Base-by-base conservation (phyloP, 1,284 basidiomycete genomes). In the Sanghuangporus sanghuang region DNA sequence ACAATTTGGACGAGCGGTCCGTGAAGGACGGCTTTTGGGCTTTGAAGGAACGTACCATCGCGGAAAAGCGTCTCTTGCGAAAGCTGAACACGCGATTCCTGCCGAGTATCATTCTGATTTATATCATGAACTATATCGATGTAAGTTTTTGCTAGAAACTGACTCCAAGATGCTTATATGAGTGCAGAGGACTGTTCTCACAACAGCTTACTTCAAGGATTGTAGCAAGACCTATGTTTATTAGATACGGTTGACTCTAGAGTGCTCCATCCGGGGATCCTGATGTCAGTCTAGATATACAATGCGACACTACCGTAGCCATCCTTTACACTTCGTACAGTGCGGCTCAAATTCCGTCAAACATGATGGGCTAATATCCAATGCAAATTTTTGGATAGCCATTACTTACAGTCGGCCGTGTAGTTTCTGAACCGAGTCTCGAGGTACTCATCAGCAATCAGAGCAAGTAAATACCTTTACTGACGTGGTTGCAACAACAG, bases 71-170 rank as follows among this genome's bases (percentile, higher is more conserved):
- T 60, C 74, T 85, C 0, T 73, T 84, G 16, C 77, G 83, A 44
- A 84, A 79, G 68, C 76, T 89, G 48, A 87, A 89, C 67, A 72
- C 73, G 61, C 76, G 87, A 50, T 72, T 89, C 1, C 69, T 88
- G 64, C 85, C 86, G 0, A 85, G 82, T 0, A 82, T 89, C 61
- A 78, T 84, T 50, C 49, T 85, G 39, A 84, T 89, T 61, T 87
- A 79, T 68, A 77, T 89, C 62, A 82, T 88, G 82, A 88, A 89
- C 67, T 88, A 86, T 68, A 86, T 88, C 58, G 85, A 87, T 69
- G 86, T 87, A 64, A 61, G 80, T 35, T 50, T n/a, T 27, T 27
- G 8, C n/a, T 46, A 46, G 6, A 14, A 6, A 66, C 44, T 14
- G 21, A 48, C 46, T 39, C 6, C 46, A 35, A 53, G 59, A 58